Evolutionary conservation across 176 grass and related monocot species (phyloP), one percentile per base, ranked within the genome.

Genomic region (Calamus simplicifolius): DNA sequence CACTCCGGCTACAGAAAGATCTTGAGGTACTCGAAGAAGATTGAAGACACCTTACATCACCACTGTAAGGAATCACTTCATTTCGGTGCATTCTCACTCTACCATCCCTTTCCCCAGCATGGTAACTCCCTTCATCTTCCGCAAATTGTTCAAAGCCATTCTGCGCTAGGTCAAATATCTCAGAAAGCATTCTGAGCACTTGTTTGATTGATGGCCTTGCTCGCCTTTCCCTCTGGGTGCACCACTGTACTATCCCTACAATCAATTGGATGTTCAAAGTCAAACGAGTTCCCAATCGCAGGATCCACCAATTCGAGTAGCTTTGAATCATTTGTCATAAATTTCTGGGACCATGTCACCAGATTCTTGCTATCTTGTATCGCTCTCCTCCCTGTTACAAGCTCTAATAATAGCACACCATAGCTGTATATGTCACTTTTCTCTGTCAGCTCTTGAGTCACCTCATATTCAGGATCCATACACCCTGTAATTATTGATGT

Each of bases 371-470:
- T 78, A 65, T 97, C 83, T 67, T 97, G 87, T 56, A 97, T 90
- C 19, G 87, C 92, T 63, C 72, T 82, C 31, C 87, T 84, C 17
- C 92, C 92, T 0, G 83, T 97, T 12, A 97, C 71, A 48, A 97
- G 77, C 69, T 97, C 92, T 25, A 97, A 73, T 6, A 97, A 75
- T 27, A 97, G 70, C 67, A 97, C 87, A 0, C 92, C 92, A 3
- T 88, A 97, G 72, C 92, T 97, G 75, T 97, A 97, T 63, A 97
- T 82, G 59, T 97, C 92, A 48, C 92, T 97, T 79, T 97, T 97
- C 80, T 97, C 87, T 28, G 92, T 88, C 80, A 97, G 58, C 68
- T 91, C 92, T 69, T 91, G 92, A 17, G 92, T 85, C 10, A 91
- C 81, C 52, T 91, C 83, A 27, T 97, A 97, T 64, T 97, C 92